These are phyloP conservation scores for Candida ovalis DNA, from an alignment of 805 yeast genomes.

Conservation along the genomic window DNA sequence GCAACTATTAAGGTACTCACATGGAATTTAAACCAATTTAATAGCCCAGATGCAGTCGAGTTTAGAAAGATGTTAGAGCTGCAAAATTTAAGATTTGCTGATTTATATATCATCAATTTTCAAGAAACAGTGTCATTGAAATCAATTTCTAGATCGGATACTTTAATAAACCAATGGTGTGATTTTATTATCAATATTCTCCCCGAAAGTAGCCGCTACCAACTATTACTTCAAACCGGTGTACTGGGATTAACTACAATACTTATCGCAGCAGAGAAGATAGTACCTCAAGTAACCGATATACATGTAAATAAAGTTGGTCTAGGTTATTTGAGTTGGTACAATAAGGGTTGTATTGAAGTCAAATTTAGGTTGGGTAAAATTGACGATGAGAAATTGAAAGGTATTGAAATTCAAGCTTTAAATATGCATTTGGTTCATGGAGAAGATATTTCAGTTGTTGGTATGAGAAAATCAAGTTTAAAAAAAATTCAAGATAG, in stretches of 20 bases:
- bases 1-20: conserved; percentile 29
- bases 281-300: conserved; percentile 37
- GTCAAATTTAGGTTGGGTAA: conserved; percentile 40
- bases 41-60: conserved; percentile 8
- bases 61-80: conserved; percentile 15
- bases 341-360: conserved; percentile 58
- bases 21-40: conserved; percentile 36
- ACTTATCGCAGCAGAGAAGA: conserved; percentile 33
- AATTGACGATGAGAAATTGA: conserved; percentile 30
- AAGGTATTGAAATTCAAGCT: conserved; percentile 33
- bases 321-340: conserved; percentile 58
- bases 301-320: conserved; percentile 44
- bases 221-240: conserved; percentile 41
- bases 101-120: conserved; percentile 40
- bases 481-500: conserved; percentile 16
- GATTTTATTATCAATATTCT: conserved; percentile 21
- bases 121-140: conserved; percentile 50
- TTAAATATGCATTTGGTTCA: conserved; percentile 54
- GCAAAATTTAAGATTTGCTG: conserved; percentile 17
- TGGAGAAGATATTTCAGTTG: conserved; percentile 33
- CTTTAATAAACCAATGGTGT: conserved; percentile 34
- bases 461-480: conserved; percentile 12
- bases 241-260: conserved; percentile 51
- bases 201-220: conserved; percentile 25
- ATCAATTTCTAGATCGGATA: conserved; percentile 36